Conservation (phyloP, 2,329 filamentous ascomycete genomes). For the Aplosporella prunicola region DNA sequence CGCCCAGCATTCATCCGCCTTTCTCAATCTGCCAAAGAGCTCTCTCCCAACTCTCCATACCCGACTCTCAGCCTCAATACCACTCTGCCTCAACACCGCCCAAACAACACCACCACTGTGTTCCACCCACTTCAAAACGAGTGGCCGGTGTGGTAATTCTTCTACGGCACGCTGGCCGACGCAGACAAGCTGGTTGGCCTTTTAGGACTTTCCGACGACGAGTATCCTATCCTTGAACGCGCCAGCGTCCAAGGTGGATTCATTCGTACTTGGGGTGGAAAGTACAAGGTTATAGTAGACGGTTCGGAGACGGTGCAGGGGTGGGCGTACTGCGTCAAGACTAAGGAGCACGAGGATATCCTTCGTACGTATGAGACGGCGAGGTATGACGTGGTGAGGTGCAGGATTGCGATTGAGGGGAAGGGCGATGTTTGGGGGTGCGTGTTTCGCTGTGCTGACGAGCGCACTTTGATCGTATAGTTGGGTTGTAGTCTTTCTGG, state of each 20-base stretch:
- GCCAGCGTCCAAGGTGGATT: conserved; percentile 15
- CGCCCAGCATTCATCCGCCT: conserved; percentile 21
- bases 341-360: conserved; percentile 24
- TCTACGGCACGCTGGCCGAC: conserved; percentile 30
- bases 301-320: conserved; percentile 17
- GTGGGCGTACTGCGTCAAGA: conserved; percentile 22
- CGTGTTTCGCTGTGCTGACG: conserved; percentile 18
- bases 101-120: neutral
- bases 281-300: conserved; percentile 33
- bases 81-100: conserved; percentile 22
- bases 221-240: neutral
- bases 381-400: conserved; percentile 30
- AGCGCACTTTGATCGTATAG: too few relatives aligned
- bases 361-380: conserved; percentile 30
- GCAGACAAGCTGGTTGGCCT: conserved; percentile 23
- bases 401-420: conserved; percentile 19
- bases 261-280: conserved; percentile 29
- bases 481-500: too few relatives aligned
- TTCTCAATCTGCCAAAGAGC: conserved; percentile 19
- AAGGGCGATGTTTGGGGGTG: conserved; percentile 14
- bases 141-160: conserved; percentile 33
- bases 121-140: conserved; percentile 19
- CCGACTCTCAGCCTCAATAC: conserved; percentile 18
- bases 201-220: neutral
- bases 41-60: conserved; percentile 16